Evolutionary conservation across 2,329 filamentous ascomycete genomes (phyloP).

Genomic region (Metarhizium sp.): DNA sequence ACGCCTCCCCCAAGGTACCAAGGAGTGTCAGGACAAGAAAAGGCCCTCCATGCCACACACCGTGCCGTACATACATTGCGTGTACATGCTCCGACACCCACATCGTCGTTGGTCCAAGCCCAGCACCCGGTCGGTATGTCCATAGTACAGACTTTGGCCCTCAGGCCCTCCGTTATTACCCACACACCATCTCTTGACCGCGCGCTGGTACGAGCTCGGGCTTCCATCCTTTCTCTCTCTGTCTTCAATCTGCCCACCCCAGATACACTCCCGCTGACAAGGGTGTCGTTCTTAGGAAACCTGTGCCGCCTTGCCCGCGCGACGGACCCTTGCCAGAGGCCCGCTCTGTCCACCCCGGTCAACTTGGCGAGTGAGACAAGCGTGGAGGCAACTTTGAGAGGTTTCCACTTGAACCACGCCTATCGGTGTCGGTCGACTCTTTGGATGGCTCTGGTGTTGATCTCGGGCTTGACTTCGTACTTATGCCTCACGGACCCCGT

Average conservation of each 20-base stretch:
- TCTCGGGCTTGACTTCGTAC: conserved; percentile 33
- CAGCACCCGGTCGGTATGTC: neutral
- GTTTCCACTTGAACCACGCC: conserved; percentile 12
- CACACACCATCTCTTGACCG: conserved; percentile 6
- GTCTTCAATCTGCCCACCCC: conserved; percentile 9
- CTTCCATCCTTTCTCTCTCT: conserved; percentile 2
- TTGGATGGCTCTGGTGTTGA: conserved; percentile 19
- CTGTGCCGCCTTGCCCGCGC: conserved; percentile 9
- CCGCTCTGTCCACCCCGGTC: conserved; percentile 22
- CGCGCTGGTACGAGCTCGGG: conserved; percentile 6
- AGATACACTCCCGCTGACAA: conserved; percentile 5
- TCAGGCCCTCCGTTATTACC: neutral
- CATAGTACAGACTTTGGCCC: neutral
- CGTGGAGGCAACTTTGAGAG: neutral
- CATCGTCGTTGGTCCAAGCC: conserved; percentile 2
- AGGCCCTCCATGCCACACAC: neutral
- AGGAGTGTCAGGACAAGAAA: neutral
- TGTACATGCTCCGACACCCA: neutral
- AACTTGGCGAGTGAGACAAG: conserved; percentile 41
- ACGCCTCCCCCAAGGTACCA: neutral
- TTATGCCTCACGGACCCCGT: conserved; percentile 39
- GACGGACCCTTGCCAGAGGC: conserved; percentile 9
- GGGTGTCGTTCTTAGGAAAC: conserved; percentile 3
- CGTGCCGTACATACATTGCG: neutral
- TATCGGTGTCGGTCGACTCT: conserved; percentile 7